Percentiles rank a stretch among this genome's conserved stretches.
Evolutionary conservation across 345 rosid genomes (phyloP).

Genomic region (Dovyalis caffra): DNA sequence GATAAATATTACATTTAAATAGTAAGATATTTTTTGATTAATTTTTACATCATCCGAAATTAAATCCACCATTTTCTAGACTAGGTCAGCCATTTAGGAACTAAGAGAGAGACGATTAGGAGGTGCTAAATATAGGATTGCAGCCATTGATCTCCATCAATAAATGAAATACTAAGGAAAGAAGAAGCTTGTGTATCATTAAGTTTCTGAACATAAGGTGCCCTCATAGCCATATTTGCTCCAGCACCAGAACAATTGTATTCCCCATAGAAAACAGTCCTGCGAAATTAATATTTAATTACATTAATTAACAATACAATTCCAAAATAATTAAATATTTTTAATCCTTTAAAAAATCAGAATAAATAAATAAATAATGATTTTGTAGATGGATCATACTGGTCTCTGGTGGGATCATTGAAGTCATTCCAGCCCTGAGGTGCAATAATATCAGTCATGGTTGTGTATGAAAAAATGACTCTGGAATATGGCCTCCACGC

Average conservation of each 20-base stretch:
- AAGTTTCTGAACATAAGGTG: constrained; percentile 60
- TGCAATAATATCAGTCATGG: constrained; percentile 75
- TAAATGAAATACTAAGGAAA: constrained; percentile 50
- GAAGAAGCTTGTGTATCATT: constrained; percentile 57
- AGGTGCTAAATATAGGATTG: constrained; percentile 9
- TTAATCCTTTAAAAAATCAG: too few species aligned
- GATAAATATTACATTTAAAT: too few species aligned
- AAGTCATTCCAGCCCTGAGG: constrained; percentile 91
- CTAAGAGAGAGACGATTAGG: not conserved
- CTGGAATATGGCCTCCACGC: constrained; percentile 90
- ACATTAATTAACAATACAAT: too few species aligned
- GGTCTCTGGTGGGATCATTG: constrained; percentile 75
- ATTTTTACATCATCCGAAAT: too few species aligned
- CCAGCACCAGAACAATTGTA: constrained; percentile 77
- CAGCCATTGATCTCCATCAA: constrained; percentile 84
- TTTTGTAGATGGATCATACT: constrained; percentile 43
- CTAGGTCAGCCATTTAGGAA: too few species aligned
- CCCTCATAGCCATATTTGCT: constrained; percentile 51
- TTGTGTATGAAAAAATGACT: constrained; percentile 56
- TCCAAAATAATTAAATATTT: too few species aligned
- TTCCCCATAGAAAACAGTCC: constrained; percentile 74
- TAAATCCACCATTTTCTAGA: too few species aligned
- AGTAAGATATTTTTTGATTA: too few species aligned
- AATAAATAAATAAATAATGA: too few species aligned
- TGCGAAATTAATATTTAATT: constrained; percentile 25